Conservation (phyloP, 441 rosid genomes). For the Bruguiera hainesii region DNA sequence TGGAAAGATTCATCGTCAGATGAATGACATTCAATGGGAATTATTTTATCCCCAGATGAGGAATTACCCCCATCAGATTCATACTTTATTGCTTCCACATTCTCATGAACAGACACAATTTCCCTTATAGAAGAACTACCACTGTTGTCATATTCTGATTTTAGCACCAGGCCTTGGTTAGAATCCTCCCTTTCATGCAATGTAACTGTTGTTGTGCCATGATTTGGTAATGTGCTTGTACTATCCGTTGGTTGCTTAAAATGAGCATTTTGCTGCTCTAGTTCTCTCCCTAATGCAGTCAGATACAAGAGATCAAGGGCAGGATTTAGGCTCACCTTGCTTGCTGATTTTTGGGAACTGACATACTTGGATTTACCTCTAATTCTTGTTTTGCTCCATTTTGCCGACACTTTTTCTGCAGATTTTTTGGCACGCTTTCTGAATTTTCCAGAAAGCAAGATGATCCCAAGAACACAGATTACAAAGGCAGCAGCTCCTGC, state of each 20-base stretch:
- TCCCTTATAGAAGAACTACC: conserved; percentile 61
- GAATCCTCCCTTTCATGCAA: conserved; percentile 32
- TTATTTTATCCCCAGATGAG: conserved; percentile 28
- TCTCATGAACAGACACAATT: conserved; percentile 60
- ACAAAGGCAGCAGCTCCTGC: conserved; percentile 52
- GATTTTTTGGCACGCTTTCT: conserved; percentile 27
- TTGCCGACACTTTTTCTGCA: conserved; percentile 15
- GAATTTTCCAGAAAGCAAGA: conserved; percentile 48
- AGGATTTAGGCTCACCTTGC: conserved; percentile 65
- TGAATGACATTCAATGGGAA: conserved; percentile 41
- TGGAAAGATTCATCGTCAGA: conserved; percentile 90
- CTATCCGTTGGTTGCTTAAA: conserved; percentile 37
- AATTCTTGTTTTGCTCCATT: conserved; percentile 28
- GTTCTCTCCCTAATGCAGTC: conserved; percentile 51
- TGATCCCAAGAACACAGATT: conserved; percentile 44
- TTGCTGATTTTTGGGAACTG: conserved; percentile 39
- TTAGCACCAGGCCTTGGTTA: conserved; percentile 23
- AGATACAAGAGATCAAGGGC: conserved; percentile 65
- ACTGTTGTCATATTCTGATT: conserved; percentile 43
- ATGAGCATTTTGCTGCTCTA: conserved; percentile 53
- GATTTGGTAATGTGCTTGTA: conserved; percentile 23
- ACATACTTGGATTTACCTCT: conserved; percentile 33
- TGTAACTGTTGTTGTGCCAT: conserved; percentile 7
- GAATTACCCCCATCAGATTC: conserved; percentile 36
- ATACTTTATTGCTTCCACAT: conserved; percentile 28